Evolutionary conservation across 345 rosid genomes (phyloP).

Genomic region (Odontarrhena argentea): DNA sequence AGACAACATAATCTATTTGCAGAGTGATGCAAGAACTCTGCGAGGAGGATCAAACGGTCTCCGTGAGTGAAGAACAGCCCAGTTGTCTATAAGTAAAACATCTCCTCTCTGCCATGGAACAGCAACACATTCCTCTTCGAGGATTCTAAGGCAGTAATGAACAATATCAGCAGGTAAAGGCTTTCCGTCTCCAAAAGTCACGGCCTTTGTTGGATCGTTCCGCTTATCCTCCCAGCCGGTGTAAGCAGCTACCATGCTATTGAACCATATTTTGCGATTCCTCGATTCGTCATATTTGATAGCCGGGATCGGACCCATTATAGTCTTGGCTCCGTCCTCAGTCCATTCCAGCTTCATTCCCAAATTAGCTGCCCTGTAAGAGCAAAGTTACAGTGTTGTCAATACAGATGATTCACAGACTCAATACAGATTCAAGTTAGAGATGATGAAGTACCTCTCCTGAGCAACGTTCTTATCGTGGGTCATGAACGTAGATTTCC

Average conservation of each 20-base stretch:
- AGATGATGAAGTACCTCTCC: conserved; percentile 53
- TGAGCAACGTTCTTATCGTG: conserved; percentile 67
- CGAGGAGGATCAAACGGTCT: conserved; percentile 77
- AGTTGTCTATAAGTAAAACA: conserved; percentile 71
- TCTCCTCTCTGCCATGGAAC: conserved; percentile 93
- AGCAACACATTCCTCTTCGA: conserved; percentile 78
- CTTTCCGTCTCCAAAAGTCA: conserved; percentile 70
- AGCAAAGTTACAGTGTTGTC: not conserved
- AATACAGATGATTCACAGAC: not conserved
- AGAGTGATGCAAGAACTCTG: conserved; percentile 78
- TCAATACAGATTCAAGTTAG: not conserved
- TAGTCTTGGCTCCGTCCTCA: conserved; percentile 64
- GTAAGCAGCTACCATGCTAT: conserved; percentile 90
- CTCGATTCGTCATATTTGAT: conserved; percentile 62
- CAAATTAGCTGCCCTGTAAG: conserved; percentile 68
- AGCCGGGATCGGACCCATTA: conserved; percentile 91
- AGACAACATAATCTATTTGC: conserved; percentile 51
- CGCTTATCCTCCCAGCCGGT: conserved; percentile 81
- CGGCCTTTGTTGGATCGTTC: conserved; percentile 74
- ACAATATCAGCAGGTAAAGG: conserved; percentile 66
- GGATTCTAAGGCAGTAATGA: conserved; percentile 60
- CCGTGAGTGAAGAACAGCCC: conserved; percentile 86
- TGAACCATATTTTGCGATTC: conserved; percentile 84
- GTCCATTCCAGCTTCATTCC: conserved; percentile 89
- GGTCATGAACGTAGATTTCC: conserved; percentile 93